Conservation (phyloP, 441 rosid species). For the Macaranga tanarius region DNA sequence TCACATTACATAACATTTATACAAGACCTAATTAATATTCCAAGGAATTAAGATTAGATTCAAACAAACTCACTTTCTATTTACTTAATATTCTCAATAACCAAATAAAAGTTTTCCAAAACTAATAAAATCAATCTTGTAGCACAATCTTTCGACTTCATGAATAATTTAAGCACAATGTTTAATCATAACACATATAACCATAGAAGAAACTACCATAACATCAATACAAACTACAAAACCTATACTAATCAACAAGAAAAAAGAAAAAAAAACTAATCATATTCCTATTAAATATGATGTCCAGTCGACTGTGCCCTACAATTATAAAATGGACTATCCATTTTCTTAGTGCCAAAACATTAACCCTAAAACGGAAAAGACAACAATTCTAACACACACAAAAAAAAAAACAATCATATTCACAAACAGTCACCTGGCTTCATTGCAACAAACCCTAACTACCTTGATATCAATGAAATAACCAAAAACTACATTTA, state of each 20-base stretch:
- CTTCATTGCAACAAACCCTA: too few species aligned
- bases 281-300: not conserved
- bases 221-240: not conserved
- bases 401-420: not conserved
- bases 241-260: not conserved
- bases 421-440: too few species aligned
- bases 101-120: not conserved
- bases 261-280: not conserved
- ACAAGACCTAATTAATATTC: too few species aligned
- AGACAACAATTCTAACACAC: not conserved
- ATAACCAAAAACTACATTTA: too few species aligned
- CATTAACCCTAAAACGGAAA: not conserved
- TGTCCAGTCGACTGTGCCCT: not conserved
- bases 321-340: not conserved
- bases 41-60: not conserved
- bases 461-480: too few species aligned
- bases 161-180: not conserved
- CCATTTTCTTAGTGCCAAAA: constrained; percentile 3
- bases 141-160: not conserved
- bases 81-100: not conserved
- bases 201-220: not conserved
- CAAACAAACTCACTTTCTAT: not conserved
- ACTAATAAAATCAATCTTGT: not conserved
- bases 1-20: too few species aligned
- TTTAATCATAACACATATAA: not conserved